phyloP scores from a whole-genome alignment of 495 filamentous ascomycete species.

The Hypomontagnella monticulosa region DNA sequence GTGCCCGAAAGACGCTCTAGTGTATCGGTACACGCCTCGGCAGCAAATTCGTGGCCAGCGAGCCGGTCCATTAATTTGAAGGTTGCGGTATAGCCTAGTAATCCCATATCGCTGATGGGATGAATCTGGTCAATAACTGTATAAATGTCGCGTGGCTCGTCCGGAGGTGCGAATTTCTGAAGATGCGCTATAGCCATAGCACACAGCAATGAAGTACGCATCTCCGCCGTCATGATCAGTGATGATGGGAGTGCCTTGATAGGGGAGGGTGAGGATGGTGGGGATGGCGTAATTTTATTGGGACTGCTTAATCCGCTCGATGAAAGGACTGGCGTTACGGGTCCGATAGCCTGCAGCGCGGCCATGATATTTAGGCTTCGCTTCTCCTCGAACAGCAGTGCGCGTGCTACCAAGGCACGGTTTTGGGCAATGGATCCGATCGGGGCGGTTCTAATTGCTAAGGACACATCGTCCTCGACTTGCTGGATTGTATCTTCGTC shows the following conservation, averaged over 20 bases:
- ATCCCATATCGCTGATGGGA: constrained; percentile 64
- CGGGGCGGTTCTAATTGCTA: constrained; percentile 80
- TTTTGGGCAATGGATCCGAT: constrained; percentile 78
- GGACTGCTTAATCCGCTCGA: constrained; percentile 34
- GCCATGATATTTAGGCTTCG: constrained; percentile 64
- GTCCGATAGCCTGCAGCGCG: constrained; percentile 63
- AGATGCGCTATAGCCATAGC: constrained; percentile 82
- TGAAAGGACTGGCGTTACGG: constrained; percentile 45
- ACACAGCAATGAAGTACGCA: constrained; percentile 70
- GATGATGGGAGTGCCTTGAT: constrained; percentile 56
- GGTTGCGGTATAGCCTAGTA: constrained; percentile 80
- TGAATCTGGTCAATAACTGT: constrained; percentile 58
- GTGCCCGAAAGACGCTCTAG: constrained; percentile 64
- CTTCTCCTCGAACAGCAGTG: constrained; percentile 64
- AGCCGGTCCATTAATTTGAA: constrained; percentile 74
- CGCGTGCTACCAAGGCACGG: constrained; percentile 79
- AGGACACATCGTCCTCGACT: constrained; percentile 65
- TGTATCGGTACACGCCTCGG: constrained; percentile 53
- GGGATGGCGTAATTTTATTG: constrained; percentile 13
- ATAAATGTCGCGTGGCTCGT: constrained; percentile 53
- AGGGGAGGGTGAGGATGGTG: constrained; percentile 26
- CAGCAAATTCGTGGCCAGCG: constrained; percentile 62
- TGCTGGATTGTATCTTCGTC: constrained; percentile 49
- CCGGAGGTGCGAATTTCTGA: constrained; percentile 52
- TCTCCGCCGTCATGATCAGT: constrained; percentile 55